These are phyloP conservation scores for Hypoxylon lienhwacheense DNA, from an alignment of 495 filamentous ascomycete genomes.

Conservation along the genomic window DNA sequence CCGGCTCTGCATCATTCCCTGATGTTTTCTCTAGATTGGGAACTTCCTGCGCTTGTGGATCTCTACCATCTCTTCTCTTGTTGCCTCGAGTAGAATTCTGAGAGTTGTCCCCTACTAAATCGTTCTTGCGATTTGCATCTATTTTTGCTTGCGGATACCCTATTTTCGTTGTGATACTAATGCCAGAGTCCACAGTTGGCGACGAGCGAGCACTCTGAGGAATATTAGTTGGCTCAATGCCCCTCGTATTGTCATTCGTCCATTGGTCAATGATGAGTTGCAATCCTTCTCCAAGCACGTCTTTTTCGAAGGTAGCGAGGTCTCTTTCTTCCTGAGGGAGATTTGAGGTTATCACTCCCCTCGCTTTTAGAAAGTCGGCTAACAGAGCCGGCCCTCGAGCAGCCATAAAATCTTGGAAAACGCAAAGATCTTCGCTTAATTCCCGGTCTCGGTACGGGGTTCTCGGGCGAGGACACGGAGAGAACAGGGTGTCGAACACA, in stretches of 20 bases:
- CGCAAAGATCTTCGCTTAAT: constrained; percentile 26
- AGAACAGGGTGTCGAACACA: constrained; percentile 37
- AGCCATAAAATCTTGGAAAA: constrained; percentile 30
- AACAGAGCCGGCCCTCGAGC: constrained; percentile 25
- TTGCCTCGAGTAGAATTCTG: neutral
- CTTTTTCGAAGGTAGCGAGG: constrained; percentile 20
- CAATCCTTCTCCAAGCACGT: constrained; percentile 25
- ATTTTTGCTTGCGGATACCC: neutral
- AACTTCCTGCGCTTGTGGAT: too few relatives aligned
- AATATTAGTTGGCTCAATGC: neutral
- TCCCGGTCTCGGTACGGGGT: constrained; percentile 34
- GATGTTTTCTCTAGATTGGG: too few relatives aligned
- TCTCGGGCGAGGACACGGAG: constrained; percentile 21
- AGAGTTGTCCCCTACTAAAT: neutral
- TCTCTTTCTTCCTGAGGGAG: constrained; percentile 29
- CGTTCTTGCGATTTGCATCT: neutral
- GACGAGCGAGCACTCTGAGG: constrained; percentile 27
- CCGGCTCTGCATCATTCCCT: too few relatives aligned
- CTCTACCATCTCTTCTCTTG: neutral
- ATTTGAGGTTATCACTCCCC: constrained; percentile 15
- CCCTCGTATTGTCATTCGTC: constrained; percentile 24
- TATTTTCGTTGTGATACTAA: constrained; percentile 23
- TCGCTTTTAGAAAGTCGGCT: constrained; percentile 19
- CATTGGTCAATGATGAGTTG: constrained; percentile 36
- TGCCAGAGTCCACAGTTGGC: constrained; percentile 23